Evolutionary conservation across 78 protist genomes (phyloP), one percentile per base, ranked within the genome.

Genomic region (Emiliania huxleyi): DNA sequence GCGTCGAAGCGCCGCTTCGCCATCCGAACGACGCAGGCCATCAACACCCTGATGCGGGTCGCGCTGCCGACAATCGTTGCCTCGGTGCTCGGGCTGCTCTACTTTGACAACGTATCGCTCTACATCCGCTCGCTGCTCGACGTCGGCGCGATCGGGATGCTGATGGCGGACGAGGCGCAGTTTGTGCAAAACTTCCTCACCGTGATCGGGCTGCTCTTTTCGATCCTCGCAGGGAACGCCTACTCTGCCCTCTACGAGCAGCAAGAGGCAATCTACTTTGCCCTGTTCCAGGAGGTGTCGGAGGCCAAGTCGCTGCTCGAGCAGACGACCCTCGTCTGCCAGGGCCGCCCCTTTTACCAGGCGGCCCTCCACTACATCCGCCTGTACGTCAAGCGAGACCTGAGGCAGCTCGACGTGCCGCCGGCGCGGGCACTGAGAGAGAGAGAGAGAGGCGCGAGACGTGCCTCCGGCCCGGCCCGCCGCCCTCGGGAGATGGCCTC

Each of bases 321-420:
- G 83, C 92, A 89, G 83, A 69, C 92, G 26, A 69, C 92, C 44
- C 92, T 89, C 62, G 75, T 89, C 43, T 89, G 92, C 55, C 92
- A 89, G 55, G 92, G 92, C 55, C 77, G 92, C 35, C 92, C 92
- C 35, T 89, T 89, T 44, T 89, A 89, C 83, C 92, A 44, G 25
- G 92, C 92, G 43, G 84, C 69, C 4, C 92, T 56, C 49, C 25
- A 19, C 21, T 26, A 40, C 12, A 56, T 89, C 55, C 25, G 44
- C 21, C 44, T 15, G 43, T 89, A 89, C 83, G 75, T 89, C 38
- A 38, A 44, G 81, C 26, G 55, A 46, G 92, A 89, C 42, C 55
- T 89, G 26, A 81, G 92, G 56, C 83, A 69, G 44, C 92, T 89
- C 62, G 92, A 89, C 69, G 22, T 89, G 35, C 92, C 92, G 0